Base-by-base conservation (phyloP, 129 eudicot species). In the Pulicaria dysenterica region DNA sequence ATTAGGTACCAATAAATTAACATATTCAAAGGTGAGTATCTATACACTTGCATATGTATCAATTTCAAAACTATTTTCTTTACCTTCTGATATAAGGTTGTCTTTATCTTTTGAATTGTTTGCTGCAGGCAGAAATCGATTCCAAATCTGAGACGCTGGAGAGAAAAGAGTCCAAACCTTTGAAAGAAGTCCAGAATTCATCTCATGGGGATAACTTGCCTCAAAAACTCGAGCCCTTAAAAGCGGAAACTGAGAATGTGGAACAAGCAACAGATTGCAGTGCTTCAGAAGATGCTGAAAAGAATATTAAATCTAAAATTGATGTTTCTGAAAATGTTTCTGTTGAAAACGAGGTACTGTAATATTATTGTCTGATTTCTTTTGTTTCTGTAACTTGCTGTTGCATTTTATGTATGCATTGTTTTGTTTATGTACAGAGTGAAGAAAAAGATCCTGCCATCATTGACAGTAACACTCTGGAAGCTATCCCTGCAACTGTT, bases 211-310 rank as follows among this genome's bases (percentile, higher is more conserved):
- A 31, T 58, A 24, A 13, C 38, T 40, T 49, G 59, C 60, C 47
- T 50, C 47, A 49, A 68, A 40, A 68, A 49, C 47, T 37, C 16
- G 72, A 51, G 64, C 64, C 6, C 31, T 51, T 44, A 14, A 51
- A 58, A 38, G 58, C 17, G 39, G 47, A 19, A 69, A 51, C 48
- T 54, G 79, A 64, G 56, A 47, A n/a, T 4, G 56, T 64, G 65
- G 67, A 65, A 64, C 64, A 37, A 10, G 73, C 36, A 37, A 41
- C 56, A 58, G 76, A 17, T 69, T 42, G 76, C 39, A 60, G 64
- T 40, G 47, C 55, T 77, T 60, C 74, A 41, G 64, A 69, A 69
- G 75, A 69, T 14, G 76, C 14, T 69, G 76, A 19, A 45, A 49
- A 39, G 47, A 70, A 59, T 69, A 47, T 14, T 9, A 49, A 11